Evolutionary conservation across 805 yeast species (phyloP).

Genomic region (Saturnispora dispora): DNA sequence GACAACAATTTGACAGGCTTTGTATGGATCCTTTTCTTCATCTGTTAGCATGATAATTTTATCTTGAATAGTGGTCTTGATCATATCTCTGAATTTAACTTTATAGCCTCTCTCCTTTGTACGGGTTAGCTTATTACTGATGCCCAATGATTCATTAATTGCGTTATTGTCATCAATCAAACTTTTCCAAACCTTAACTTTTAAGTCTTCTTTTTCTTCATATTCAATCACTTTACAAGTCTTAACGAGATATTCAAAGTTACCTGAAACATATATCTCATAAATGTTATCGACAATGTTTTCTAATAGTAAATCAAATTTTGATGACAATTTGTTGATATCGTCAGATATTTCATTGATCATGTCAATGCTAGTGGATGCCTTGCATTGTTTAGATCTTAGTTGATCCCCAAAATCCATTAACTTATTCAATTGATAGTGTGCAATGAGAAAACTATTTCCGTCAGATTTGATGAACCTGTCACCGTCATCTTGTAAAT

Average conservation of each 20-base stretch:
- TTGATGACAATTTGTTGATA: slow-evolving; percentile 37
- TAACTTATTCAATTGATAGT: slow-evolving; percentile 58
- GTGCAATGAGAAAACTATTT: slow-evolving; percentile 56
- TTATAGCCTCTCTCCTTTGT: slow-evolving; percentile 49
- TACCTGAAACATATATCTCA: slow-evolving; percentile 64
- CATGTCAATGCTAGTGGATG: slow-evolving; percentile 58
- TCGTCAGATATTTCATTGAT: slow-evolving; percentile 48
- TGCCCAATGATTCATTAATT: neutral
- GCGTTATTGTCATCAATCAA: slow-evolving; percentile 9
- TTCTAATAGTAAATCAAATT: slow-evolving; percentile 55
- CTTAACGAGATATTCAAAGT: slow-evolving; percentile 58
- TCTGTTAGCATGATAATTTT: slow-evolving; percentile 36
- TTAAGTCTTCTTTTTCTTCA: slow-evolving; percentile 74
- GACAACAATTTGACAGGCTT: slow-evolving; percentile 4
- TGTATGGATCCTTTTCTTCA: slow-evolving; percentile 4
- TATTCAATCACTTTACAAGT: slow-evolving; percentile 67
- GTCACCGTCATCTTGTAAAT: slow-evolving; percentile 13
- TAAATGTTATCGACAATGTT: slow-evolving; percentile 54
- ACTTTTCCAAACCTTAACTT: slow-evolving; percentile 27
- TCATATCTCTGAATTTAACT: slow-evolving; percentile 46
- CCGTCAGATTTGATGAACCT: slow-evolving; percentile 26
- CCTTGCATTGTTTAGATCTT: slow-evolving; percentile 34
- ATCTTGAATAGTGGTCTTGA: slow-evolving; percentile 52
- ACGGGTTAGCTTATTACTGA: slow-evolving; percentile 28
- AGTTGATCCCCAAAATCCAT: slow-evolving; percentile 76